phyloP scores from a whole-genome alignment of 2,329 filamentous ascomycete genomes.

The Colletotrichum godetiae region DNA sequence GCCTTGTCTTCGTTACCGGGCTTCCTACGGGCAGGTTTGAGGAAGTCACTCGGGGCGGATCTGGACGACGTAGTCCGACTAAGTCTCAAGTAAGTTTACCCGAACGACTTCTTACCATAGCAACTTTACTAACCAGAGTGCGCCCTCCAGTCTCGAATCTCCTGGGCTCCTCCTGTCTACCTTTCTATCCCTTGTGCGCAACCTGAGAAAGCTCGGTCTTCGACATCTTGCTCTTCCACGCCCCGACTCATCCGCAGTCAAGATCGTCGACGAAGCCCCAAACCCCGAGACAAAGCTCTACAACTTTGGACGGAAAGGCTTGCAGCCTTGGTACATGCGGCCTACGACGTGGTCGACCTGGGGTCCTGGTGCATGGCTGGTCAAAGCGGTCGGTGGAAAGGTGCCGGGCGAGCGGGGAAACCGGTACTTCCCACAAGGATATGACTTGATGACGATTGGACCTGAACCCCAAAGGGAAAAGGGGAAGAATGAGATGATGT shows the following conservation, averaged over 20 bases:
- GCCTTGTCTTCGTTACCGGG: slow-evolving; percentile 42
- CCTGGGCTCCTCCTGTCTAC: background rate
- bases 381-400: slow-evolving; percentile 55
- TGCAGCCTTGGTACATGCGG: slow-evolving; percentile 65
- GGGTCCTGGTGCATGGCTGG: slow-evolving; percentile 57
- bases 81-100: slow-evolving; percentile 22
- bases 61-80: slow-evolving; percentile 34
- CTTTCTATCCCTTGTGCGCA: slow-evolving; percentile 52
- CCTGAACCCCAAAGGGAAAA: slow-evolving; percentile 38
- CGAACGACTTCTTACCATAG: slow-evolving; percentile 39
- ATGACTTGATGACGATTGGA: slow-evolving; percentile 46
- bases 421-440: slow-evolving; percentile 60
- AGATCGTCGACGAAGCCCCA: slow-evolving; percentile 47
- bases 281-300: slow-evolving; percentile 55
- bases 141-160: slow-evolving; percentile 6
- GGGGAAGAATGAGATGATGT: slow-evolving; percentile 35
- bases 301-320: slow-evolving; percentile 53
- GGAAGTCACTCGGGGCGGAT: slow-evolving; percentile 29
- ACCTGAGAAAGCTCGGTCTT: slow-evolving; percentile 56
- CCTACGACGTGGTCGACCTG: slow-evolving; percentile 59
- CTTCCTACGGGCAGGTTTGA: slow-evolving; percentile 24
- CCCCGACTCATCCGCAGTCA: slow-evolving; percentile 48
- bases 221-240: slow-evolving; percentile 63
- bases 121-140: background rate
- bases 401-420: slow-evolving; percentile 59